These are phyloP conservation scores for Akanthomyces dipterigenus DNA, from an alignment of 2,329 filamentous ascomycete genomes.

Conservation along the genomic window DNA sequence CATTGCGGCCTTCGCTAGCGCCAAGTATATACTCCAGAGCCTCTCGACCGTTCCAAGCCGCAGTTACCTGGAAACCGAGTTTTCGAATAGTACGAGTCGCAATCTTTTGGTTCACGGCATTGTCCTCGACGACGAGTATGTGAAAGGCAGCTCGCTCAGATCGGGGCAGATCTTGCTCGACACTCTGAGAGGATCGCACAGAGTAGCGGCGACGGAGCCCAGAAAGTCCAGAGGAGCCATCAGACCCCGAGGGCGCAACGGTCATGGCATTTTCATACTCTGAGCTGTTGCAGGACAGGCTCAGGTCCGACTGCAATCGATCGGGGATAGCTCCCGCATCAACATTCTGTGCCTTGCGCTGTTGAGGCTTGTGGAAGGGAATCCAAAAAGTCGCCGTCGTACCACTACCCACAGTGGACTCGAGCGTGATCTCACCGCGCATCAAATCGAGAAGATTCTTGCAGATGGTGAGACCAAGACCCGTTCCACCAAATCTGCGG, in stretches of 20 bases:
- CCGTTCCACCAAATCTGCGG: conserved; percentile 71
- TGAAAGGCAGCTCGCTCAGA: conserved; percentile 57
- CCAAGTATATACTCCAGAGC: conserved; percentile 65
- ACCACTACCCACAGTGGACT: conserved; percentile 59
- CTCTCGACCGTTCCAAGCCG: conserved; percentile 73
- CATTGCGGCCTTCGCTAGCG: conserved; percentile 41
- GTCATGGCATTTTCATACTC: conserved; percentile 46
- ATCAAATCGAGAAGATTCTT: conserved; percentile 76
- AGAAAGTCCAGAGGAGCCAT: conserved; percentile 19
- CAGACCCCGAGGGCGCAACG: conserved; percentile 31
- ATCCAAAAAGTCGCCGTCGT: conserved; percentile 74
- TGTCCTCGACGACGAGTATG: conserved; percentile 76
- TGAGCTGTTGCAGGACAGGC: conserved; percentile 60
- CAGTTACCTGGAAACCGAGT: conserved; percentile 63
- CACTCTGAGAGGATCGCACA: conserved; percentile 26
- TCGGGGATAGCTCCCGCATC: conserved; percentile 61
- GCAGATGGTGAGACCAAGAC: conserved; percentile 70
- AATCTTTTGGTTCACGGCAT: conserved; percentile 69
- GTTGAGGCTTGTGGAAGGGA: conserved; percentile 65
- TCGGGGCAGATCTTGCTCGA: conserved; percentile 43
- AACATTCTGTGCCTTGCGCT: conserved; percentile 39
- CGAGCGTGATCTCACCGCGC: conserved; percentile 65
- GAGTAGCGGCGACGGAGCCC: conserved; percentile 27
- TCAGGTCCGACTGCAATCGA: conserved; percentile 56
- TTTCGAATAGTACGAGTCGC: conserved; percentile 69